Evolutionary conservation across 495 filamentous ascomycete species (phyloP), one percentile per base, ranked within the genome.

Genomic region (Lophiostoma macrostomum): DNA sequence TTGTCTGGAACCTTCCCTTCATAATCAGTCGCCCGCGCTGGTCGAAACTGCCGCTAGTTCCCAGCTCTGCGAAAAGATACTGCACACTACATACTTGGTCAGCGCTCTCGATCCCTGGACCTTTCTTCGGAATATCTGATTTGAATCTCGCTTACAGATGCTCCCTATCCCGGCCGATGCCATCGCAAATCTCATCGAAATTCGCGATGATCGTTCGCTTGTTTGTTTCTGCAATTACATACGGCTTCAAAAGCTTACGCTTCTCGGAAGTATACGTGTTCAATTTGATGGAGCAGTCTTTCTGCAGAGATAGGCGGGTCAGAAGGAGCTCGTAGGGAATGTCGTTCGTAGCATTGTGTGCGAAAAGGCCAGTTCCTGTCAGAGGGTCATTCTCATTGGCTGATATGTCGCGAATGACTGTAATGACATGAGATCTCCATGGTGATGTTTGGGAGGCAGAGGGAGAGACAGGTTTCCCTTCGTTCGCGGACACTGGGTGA

Each of bases 111-210:
- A n/a, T n/a, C n/a, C n/a, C n/a, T n/a, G n/a, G n/a, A n/a, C n/a
- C n/a, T n/a, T n/a, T n/a, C n/a, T n/a, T n/a, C n/a, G n/a, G n/a
- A n/a, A n/a, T n/a, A n/a, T n/a, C n/a, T n/a, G n/a, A n/a, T n/a
- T n/a, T n/a, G n/a, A n/a, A n/a, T n/a, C n/a, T n/a, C n/a, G n/a
- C 40, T 27, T 28, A 43, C 40, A 43, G 13, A 43, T 43, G 40
- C 5, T 11, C 24, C 23, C 18, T 43, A 3, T 43, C 23, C 4
- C 40, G 40, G n/a, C 18, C 7, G 10, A 43, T 3, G 6, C 40
- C 23, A 5, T 28, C 13, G 23, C 40, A 43, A 4, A 43, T 7
- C 8, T 43, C 40, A 6, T 5, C 3, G 22, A 27, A 43, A 25
- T 43, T 43, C 23, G 22, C 40, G 23, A 43, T 11, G 16, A 40